phyloP scores from a whole-genome alignment of 495 filamentous ascomycete species.

The Jackrogersella minutella region DNA sequence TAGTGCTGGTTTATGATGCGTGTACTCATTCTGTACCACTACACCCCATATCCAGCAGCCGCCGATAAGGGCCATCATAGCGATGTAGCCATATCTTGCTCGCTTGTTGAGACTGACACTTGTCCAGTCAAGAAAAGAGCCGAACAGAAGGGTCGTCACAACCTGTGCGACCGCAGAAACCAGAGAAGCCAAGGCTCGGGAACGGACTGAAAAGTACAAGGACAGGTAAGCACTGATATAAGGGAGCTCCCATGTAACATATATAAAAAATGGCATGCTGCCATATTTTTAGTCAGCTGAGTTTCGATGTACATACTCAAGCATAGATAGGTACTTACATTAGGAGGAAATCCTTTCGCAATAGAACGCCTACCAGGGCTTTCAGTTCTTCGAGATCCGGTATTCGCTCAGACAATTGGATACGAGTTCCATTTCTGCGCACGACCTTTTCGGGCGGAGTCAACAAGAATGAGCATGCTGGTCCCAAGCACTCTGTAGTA shows the following conservation, averaged over 20 bases:
- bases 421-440: slow-evolving; percentile 8
- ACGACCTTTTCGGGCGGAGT: slow-evolving; percentile 18
- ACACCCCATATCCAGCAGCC: slow-evolving; percentile 18
- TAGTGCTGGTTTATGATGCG: slow-evolving; percentile 13
- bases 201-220: slow-evolving; percentile 15
- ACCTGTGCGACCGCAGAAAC: slow-evolving; percentile 11
- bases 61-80: slow-evolving; percentile 6
- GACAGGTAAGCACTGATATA: slow-evolving; percentile 15
- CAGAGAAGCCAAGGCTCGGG: slow-evolving; percentile 13
- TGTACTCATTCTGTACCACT: slow-evolving; percentile 13
- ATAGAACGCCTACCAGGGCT: not conserved
- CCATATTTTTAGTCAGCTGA: not conserved
- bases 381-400: slow-evolving; percentile 11
- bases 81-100: slow-evolving; percentile 14
- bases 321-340: not conserved
- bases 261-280: slow-evolving; percentile 1
- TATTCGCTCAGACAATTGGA: slow-evolving; percentile 10
- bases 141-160: slow-evolving; percentile 10
- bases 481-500: not conserved
- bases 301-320: not conserved
- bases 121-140: slow-evolving; percentile 12
- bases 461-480: slow-evolving; percentile 9
- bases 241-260: slow-evolving; percentile 7
- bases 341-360: not conserved
- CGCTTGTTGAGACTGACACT: slow-evolving; percentile 4